A percentile compares a stretch with the other conserved stretches of the same genome.
These are phyloP conservation scores for Colletotrichum cordylinicola DNA, from an alignment of 2,329 filamentous ascomycete species.

Conservation along the genomic window DNA sequence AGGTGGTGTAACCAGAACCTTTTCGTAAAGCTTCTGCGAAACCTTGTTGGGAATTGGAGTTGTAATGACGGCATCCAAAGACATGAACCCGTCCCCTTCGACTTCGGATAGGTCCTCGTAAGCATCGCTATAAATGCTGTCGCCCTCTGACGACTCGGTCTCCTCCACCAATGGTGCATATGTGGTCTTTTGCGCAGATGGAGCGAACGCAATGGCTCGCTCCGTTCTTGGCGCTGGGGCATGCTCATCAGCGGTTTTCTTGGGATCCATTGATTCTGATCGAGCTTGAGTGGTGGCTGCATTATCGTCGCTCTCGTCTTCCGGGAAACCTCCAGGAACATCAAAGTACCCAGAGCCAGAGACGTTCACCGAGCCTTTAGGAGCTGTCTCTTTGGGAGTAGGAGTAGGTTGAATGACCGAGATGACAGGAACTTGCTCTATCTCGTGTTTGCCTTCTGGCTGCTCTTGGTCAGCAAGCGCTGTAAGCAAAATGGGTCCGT, in stretches of 20 bases:
- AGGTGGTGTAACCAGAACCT: neutral
- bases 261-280: neutral
- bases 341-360: slow-evolving; percentile 44
- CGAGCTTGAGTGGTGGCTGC: slow-evolving; percentile 18
- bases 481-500: neutral
- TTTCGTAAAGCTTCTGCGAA: slow-evolving; percentile 16
- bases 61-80: slow-evolving; percentile 69
- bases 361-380: slow-evolving; percentile 11
- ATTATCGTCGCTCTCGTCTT: slow-evolving; percentile 35
- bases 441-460: neutral
- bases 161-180: slow-evolving; percentile 30
- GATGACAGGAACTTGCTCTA: slow-evolving; percentile 44
- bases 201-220: neutral
- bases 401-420: slow-evolving; percentile 52
- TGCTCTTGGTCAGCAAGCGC: neutral
- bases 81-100: slow-evolving; percentile 72
- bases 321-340: slow-evolving; percentile 66
- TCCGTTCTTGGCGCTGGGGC: neutral
- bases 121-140: slow-evolving; percentile 76
- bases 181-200: neutral
- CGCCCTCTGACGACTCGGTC: slow-evolving; percentile 50
- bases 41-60: slow-evolving; percentile 25
- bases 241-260: neutral
- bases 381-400: slow-evolving; percentile 21
- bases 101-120: slow-evolving; percentile 74